These are phyloP conservation scores for Cryphonectria parasitica DNA, from an alignment of 2,329 filamentous ascomycete species.

Conservation along the genomic window DNA sequence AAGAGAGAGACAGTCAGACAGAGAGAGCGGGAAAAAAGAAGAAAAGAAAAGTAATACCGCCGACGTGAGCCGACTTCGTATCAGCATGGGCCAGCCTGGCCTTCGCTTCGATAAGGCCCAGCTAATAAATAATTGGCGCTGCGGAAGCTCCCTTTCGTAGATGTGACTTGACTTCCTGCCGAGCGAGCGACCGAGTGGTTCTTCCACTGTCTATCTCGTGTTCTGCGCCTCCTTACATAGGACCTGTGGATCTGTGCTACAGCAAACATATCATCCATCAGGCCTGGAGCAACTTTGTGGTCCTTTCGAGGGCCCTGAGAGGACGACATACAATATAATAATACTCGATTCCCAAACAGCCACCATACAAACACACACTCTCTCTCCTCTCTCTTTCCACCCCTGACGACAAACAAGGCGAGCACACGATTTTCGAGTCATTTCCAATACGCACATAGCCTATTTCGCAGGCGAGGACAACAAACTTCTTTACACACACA, in stretches of 20 bases:
- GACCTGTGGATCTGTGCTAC: background rate
- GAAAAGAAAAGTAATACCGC: constrained; percentile 2
- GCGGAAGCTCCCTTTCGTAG: constrained; percentile 5
- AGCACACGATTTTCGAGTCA: background rate
- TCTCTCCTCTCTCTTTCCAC: too few relatives aligned
- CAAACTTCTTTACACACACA: background rate
- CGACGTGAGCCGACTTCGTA: constrained; percentile 10
- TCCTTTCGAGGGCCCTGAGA: background rate
- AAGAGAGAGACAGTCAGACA: background rate
- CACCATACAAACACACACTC: background rate
- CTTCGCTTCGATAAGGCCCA: constrained; percentile 5
- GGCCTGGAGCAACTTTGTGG: background rate
- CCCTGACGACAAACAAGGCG: background rate
- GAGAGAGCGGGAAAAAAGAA: too few relatives aligned
- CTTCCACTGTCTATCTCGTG: background rate
- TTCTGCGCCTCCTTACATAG: background rate
- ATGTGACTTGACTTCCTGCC: constrained; percentile 2
- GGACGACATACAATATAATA: background rate
- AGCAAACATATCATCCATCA: background rate
- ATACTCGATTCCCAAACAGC: background rate
- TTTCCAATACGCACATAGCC: background rate
- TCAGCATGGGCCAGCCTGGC: constrained; percentile 3
- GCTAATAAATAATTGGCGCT: background rate
- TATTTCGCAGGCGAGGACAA: background rate
- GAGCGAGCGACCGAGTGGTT: background rate